These are phyloP conservation scores for Monosporozyma solicola DNA, from an alignment of 805 yeast species.

Conservation along the genomic window DNA sequence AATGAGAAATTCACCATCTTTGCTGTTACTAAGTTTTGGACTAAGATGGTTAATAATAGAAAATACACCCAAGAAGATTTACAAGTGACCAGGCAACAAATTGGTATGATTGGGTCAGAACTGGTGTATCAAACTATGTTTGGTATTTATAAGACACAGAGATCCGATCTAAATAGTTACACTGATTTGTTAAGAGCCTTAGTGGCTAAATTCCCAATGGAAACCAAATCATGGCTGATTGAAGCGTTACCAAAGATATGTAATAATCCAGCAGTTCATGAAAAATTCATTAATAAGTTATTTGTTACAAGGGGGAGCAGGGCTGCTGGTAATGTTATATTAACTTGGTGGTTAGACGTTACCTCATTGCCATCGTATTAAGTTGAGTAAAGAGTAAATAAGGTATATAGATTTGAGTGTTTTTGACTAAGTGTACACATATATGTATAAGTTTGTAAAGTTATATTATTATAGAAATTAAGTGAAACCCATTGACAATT, in stretches of 20 bases:
- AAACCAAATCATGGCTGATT: conserved; percentile 42
- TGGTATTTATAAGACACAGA: conserved; percentile 40
- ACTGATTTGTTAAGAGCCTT: conserved; percentile 44
- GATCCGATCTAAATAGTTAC: conserved; percentile 55
- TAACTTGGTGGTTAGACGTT: conserved; percentile 55
- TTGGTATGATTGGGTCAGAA: conserved; percentile 20
- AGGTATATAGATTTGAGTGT: background rate
- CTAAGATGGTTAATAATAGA: conserved; percentile 36
- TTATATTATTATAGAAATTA: too few relatives aligned
- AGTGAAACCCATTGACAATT: too few relatives aligned
- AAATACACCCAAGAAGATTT: conserved; percentile 39
- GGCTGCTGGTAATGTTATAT: conserved; percentile 47
- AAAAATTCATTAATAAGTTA: conserved; percentile 44
- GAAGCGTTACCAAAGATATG: conserved; percentile 20
- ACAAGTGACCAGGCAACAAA: conserved; percentile 23
- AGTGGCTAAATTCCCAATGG: conserved; percentile 41
- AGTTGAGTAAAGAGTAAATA: background rate
- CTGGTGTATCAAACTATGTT: conserved; percentile 29
- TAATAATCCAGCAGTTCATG: conserved; percentile 29
- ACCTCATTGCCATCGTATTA: conserved; percentile 36
- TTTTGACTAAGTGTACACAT: background rate
- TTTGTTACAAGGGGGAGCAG: conserved; percentile 59
- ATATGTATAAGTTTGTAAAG: background rate
- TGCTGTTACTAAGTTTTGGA: conserved; percentile 47
- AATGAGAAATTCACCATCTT: conserved; percentile 46